phyloP scores from a whole-genome alignment of 2,329 filamentous ascomycete genomes.

The Talaromyces sp. region DNA sequence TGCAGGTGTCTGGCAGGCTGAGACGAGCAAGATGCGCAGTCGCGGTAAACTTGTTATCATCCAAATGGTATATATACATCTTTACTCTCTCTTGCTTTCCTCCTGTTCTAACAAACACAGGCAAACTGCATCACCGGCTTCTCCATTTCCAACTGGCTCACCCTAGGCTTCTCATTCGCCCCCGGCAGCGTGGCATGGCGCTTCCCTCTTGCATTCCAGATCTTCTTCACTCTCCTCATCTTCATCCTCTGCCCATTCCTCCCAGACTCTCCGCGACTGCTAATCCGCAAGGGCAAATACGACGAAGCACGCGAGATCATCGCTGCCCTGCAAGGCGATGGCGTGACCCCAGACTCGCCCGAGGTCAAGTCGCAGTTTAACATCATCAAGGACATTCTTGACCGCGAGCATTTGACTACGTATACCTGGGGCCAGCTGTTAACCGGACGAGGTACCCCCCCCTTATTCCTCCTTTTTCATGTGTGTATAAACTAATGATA shows the following conservation, averaged over 20 bases:
- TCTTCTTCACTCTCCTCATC: conserved; percentile 36
- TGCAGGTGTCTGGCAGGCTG: conserved; percentile 41
- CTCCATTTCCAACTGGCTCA: conserved; percentile 43
- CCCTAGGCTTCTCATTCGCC: conserved; percentile 35
- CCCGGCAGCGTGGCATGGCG: conserved; percentile 33
- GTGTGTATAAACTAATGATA: background rate
- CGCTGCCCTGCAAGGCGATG: conserved; percentile 2
- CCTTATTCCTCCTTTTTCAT: background rate
- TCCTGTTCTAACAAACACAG: conserved; percentile 27
- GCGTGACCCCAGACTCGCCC: conserved; percentile 2
- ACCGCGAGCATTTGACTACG: conserved; percentile 39
- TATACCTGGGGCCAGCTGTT: conserved; percentile 43
- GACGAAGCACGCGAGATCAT: conserved; percentile 35
- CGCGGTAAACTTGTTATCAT: conserved; percentile 20
- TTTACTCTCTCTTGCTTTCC: conserved; percentile 6
- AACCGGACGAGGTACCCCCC: conserved; percentile 26
- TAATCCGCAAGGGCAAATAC: conserved; percentile 33
- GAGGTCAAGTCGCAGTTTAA: conserved; percentile 6
- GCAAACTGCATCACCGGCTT: conserved; percentile 45
- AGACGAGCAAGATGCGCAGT: conserved; percentile 35
- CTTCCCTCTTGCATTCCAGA: conserved; percentile 39
- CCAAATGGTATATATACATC: conserved; percentile 26
- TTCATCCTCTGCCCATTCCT: conserved; percentile 32
- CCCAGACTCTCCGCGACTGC: conserved; percentile 41
- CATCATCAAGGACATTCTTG: conserved; percentile 32